Evolutionary conservation across 495 filamentous ascomycete species (phyloP).

Genomic region (Lasiosphaeria miniovina): DNA sequence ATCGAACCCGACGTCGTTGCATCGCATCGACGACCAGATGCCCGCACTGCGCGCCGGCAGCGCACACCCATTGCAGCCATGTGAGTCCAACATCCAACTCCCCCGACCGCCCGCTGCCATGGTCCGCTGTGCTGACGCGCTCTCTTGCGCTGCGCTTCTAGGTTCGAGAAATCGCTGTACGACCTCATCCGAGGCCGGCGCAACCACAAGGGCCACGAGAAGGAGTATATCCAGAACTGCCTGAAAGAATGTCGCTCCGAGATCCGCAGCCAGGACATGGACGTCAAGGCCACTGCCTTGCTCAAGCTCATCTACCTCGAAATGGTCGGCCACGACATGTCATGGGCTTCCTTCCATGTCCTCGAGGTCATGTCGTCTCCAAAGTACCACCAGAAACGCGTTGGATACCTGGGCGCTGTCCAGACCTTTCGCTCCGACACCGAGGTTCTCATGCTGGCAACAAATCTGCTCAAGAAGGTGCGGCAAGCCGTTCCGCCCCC

Average conservation of each 20-base stretch:
- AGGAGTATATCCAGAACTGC: slow-evolving; percentile 86
- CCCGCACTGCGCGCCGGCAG: not conserved
- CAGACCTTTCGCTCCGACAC: slow-evolving; percentile 96
- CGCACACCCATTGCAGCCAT: slow-evolving; percentile 15
- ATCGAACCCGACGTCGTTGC: not conserved
- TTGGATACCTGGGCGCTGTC: slow-evolving; percentile 93
- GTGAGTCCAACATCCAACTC: slow-evolving; percentile 13
- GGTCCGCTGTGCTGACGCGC: slow-evolving; percentile 22
- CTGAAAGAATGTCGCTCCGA: slow-evolving; percentile 92
- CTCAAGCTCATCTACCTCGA: slow-evolving; percentile 95
- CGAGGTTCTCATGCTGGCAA: slow-evolving; percentile 95
- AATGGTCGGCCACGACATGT: slow-evolving; percentile 99
- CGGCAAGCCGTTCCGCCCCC: not conserved
- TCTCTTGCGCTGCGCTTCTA: slow-evolving; percentile 29
- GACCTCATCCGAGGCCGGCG: slow-evolving; percentile 96
- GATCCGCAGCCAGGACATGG: slow-evolving; percentile 87
- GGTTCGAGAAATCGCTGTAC: slow-evolving; percentile 99
- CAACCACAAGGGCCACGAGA: slow-evolving; percentile 89
- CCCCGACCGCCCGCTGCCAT: not conserved
- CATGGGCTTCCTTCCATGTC: slow-evolving; percentile 97
- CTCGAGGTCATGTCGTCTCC: slow-evolving; percentile 96
- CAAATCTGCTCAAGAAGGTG: slow-evolving; percentile 95
- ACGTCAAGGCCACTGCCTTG: slow-evolving; percentile 92
- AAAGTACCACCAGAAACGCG: slow-evolving; percentile 91
- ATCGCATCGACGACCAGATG: not conserved